Evolutionary conservation across 345 rosid genomes (phyloP).

Genomic region (Lepidium sativum): DNA sequence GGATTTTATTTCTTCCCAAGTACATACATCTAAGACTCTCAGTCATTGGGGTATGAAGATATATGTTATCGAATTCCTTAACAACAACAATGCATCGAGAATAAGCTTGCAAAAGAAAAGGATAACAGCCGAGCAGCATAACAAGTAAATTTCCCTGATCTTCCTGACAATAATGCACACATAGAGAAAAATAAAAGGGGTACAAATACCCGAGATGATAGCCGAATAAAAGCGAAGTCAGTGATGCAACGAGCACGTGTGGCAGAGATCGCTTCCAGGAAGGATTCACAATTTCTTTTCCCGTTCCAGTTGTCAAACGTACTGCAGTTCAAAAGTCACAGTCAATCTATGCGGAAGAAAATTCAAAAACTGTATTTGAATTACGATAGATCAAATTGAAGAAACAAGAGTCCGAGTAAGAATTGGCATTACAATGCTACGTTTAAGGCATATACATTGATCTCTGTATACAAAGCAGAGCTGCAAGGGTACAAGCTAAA

Average conservation of each 20-base stretch:
- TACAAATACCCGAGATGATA: constrained; percentile 74
- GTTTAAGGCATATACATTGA: background rate
- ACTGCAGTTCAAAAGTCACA: constrained; percentile 30
- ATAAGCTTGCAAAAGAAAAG: background rate
- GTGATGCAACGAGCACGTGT: constrained; percentile 65
- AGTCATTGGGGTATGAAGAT: background rate
- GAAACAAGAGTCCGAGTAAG: background rate
- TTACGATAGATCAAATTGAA: background rate
- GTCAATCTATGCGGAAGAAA: constrained; percentile 8
- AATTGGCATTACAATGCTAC: background rate
- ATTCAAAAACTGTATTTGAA: background rate
- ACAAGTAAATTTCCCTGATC: background rate
- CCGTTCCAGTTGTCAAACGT: constrained; percentile 39
- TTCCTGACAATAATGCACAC: background rate
- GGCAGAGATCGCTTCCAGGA: constrained; percentile 76
- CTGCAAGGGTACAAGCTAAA: background rate
- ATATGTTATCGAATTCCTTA: background rate
- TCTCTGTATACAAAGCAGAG: background rate
- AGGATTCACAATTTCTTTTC: constrained; percentile 59
- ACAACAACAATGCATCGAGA: background rate
- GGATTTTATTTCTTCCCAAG: background rate
- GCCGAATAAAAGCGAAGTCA: constrained; percentile 75
- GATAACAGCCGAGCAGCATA: background rate
- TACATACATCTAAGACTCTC: background rate
- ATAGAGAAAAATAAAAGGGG: background rate